These are phyloP conservation scores for Solanum rostratum DNA, from an alignment of 257 asterid species.

Conservation along the genomic window DNA sequence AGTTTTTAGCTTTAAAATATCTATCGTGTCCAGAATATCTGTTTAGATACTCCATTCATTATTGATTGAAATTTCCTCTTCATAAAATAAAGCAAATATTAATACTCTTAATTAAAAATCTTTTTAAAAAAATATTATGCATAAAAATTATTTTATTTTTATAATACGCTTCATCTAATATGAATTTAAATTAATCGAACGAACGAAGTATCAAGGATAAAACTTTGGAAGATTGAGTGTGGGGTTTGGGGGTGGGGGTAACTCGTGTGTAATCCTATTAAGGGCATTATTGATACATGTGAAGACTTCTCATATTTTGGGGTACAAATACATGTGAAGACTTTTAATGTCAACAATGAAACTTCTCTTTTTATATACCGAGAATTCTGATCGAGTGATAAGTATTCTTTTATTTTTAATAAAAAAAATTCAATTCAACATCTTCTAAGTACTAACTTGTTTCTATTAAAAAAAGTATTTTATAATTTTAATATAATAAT, in stretches of 20 bases:
- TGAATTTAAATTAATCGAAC: neutral
- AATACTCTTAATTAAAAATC: no score
- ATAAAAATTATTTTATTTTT: neutral
- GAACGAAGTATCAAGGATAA: neutral
- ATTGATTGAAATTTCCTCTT: no score
- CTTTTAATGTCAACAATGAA: conserved; percentile 7
- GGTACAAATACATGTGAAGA: conserved; percentile 20
- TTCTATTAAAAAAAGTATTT: neutral
- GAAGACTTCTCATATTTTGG: conserved; percentile 6
- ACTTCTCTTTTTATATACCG: neutral
- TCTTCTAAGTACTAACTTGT: accelerated
- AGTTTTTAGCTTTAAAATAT: neutral
- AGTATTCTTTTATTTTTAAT: neutral
- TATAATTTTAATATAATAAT: neutral
- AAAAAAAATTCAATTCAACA: accelerated
- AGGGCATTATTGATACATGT: conserved; percentile 40
- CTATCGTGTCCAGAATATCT: neutral
- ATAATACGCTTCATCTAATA: neutral
- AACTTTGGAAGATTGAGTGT: neutral
- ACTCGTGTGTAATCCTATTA: conserved; percentile 8
- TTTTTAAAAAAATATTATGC: neutral
- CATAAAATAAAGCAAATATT: no score
- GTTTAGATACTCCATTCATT: no score
- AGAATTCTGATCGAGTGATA: accelerated
- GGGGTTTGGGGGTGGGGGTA: neutral